phyloP scores from a whole-genome alignment of 305 asterid genomes.

The Rubia peregrina region DNA sequence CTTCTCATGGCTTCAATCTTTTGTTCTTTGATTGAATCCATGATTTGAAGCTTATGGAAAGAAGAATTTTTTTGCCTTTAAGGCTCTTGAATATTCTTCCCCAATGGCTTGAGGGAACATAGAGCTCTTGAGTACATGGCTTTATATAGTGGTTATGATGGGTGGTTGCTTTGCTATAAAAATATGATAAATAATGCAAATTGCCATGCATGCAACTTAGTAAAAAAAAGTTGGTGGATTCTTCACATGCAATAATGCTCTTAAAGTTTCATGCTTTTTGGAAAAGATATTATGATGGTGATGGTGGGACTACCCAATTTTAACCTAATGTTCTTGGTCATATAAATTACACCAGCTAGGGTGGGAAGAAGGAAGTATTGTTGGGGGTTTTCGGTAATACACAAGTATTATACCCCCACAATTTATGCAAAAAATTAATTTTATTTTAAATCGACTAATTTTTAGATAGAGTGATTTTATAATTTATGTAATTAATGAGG shows the following conservation, averaged over 20 bases:
- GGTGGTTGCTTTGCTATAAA: no score
- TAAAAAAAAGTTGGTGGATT: slow-evolving; percentile 7
- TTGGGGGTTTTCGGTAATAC: no score
- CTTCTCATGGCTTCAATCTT: slow-evolving; percentile 22
- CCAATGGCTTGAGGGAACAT: slow-evolving; percentile 8
- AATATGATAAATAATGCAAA: not conserved
- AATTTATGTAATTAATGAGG: no score
- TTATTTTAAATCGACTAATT: no score
- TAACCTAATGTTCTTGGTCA: not conserved
- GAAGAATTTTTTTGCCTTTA: not conserved
- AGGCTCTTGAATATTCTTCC: slow-evolving; percentile 3
- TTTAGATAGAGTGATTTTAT: no score
- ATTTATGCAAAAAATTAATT: no score
- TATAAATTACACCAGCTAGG: no score
- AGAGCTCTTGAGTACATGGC: not conserved
- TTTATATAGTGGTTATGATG: slow-evolving; percentile 15
- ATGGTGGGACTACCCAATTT: not conserved
- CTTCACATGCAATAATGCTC: slow-evolving; percentile 7
- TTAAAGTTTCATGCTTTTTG: not conserved
- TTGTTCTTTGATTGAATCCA: slow-evolving; percentile 13
- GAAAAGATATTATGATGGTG: slow-evolving; percentile 5
- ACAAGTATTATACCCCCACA: no score
- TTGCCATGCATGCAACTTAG: not conserved
- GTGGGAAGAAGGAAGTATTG: no score
- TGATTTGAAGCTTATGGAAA: not conserved